A percentile compares a stretch with the other conserved stretches of the same genome.
phyloP scores from a whole-genome alignment of 116 monocot species.

The Dioscorea cayenensis region DNA sequence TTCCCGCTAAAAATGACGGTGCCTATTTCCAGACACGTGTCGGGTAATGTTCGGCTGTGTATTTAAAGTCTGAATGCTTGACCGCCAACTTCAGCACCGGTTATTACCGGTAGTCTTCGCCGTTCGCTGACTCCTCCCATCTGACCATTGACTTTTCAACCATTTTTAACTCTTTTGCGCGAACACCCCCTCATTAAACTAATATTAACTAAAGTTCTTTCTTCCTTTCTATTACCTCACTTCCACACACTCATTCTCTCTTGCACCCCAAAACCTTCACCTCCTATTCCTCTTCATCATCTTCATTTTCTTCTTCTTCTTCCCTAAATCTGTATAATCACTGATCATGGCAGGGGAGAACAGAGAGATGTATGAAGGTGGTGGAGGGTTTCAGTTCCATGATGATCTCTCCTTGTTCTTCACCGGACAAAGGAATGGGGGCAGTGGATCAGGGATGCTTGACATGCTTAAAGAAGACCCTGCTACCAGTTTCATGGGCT shows the following conservation, averaged over 20 bases:
- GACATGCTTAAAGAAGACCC: neutral
- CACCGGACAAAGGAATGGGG: constrained; percentile 1
- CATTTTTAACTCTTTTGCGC: neutral
- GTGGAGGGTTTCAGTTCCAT: constrained; percentile 3
- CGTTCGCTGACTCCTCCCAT: constrained; percentile 17
- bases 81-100: constrained; percentile 19
- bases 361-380: constrained; percentile 20
- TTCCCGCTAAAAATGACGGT: constrained; percentile 6
- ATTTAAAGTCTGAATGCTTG: neutral
- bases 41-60: neutral
- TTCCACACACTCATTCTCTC: neutral
- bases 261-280: neutral
- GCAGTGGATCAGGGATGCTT: neutral
- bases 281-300: too few species aligned
- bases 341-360: constrained; percentile 26
- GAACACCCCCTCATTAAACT: neutral
- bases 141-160: neutral
- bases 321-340: neutral
- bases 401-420: constrained; percentile 20
- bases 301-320: neutral
- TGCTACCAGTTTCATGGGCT: constrained; percentile 6
- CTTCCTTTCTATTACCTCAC: neutral
- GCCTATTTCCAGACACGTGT: neutral
- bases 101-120: constrained; percentile 13
- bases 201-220: neutral